Base-by-base conservation (phyloP, 2,329 filamentous ascomycete genomes). In the Camptophora hylomeconis region DNA sequence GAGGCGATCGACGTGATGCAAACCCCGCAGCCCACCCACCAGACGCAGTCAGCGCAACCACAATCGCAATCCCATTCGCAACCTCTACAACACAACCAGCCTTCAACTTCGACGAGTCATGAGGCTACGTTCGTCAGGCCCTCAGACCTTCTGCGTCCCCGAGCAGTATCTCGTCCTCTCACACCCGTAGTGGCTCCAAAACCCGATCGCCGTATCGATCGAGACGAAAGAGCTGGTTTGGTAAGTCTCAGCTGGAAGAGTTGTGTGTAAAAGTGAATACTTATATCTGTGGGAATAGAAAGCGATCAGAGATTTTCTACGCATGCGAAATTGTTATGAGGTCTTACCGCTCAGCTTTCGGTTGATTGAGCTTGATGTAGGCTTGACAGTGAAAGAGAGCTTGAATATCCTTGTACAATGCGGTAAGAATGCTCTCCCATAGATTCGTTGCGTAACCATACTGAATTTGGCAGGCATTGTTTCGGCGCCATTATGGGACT, bases 401-500 rank as follows among this genome's bases (percentile, higher is more conserved):
- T 63, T 98, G 48, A 84, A 82, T 49, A 95, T 95, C 45, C 67
- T 98, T 41, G 83, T 84, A 25, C 87, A 95, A 56, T 95, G 95
- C 65, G 83, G 87, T 92, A 53, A 38, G 39, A 36, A 12, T 9
- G 17, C 5, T 24, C 14, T 25, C 23, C 23, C n/a, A n/a, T n/a
- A n/a, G n/a, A n/a, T n/a, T 25, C 8, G 11, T 36, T n/a, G 19
- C 5, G 11, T 9, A 23, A n/a, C 14, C 7, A 21, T 13, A 12
- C 27, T 21, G 20, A 21, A n/a, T 26, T 16, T 10, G 22, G 26
- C 40, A 95, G 87, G 82, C 49, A 98, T 98, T 52, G 89, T 98
- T 32, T 98, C 89, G 17, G 89, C 89, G 29, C 89, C 89, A 28
- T 64, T 98, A 41, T 98, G 89, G 89, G 86, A 98, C 56, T 94